Conservation (phyloP, 176 grass and related monocot genomes). For the Cenchrus fungigraminus region DNA sequence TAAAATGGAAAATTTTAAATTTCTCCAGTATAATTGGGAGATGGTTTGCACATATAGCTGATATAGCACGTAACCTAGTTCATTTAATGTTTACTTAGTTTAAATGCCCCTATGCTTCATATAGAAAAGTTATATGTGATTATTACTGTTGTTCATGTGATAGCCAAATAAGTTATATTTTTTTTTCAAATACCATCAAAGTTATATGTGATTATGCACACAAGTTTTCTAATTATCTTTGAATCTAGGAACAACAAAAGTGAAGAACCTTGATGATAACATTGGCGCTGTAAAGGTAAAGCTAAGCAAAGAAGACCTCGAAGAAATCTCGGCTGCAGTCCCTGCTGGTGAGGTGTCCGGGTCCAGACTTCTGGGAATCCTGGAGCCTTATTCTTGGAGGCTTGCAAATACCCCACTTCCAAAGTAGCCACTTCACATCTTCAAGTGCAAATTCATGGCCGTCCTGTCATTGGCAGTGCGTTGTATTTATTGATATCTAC, state of each 20-base stretch:
- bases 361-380: constrained; percentile 52
- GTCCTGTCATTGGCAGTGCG: not conserved
- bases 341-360: constrained; percentile 59
- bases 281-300: constrained; percentile 66
- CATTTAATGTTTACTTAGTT: constrained; percentile 14
- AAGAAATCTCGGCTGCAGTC: constrained; percentile 55
- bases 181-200: not conserved
- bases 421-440: constrained; percentile 36
- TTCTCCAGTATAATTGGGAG: constrained; percentile 3
- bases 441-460: constrained; percentile 11
- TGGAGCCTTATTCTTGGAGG: constrained; percentile 67
- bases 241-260: constrained; percentile 72
- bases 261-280: constrained; percentile 74
- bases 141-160: not conserved
- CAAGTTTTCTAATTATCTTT: constrained; percentile 38
- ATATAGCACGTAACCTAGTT: constrained; percentile 2
- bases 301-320: constrained; percentile 62
- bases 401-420: constrained; percentile 64
- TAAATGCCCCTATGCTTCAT: not conserved
- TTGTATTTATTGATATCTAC: constrained; percentile 14
- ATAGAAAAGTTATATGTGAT: not conserved
- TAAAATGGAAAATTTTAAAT: not conserved
- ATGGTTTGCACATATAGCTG: constrained; percentile 16
- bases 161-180: not conserved
- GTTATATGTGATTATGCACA: constrained; percentile 13